Percentiles rank a stretch among this genome's conserved stretches.
Evolutionary conservation across 2,329 filamentous ascomycete genomes (phyloP).

Genomic region (Fusarium oxysporum): DNA sequence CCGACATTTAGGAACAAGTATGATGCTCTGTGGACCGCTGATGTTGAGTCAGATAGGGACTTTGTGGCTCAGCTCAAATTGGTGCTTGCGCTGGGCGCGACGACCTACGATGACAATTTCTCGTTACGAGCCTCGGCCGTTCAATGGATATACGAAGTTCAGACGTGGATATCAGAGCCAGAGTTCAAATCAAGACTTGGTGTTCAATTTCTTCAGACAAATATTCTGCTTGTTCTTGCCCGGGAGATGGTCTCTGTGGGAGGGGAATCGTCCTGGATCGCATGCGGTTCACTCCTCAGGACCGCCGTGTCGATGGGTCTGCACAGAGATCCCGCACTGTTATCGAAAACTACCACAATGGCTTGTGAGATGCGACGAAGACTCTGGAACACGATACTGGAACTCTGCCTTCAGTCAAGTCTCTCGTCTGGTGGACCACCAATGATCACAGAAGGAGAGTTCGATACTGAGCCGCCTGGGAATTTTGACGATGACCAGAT

Average conservation of each 20-base stretch:
- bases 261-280: constrained; percentile 61
- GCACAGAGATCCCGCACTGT: constrained; percentile 59
- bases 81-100: constrained; percentile 67
- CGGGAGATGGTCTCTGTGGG: constrained; percentile 53
- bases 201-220: constrained; percentile 63
- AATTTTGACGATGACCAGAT: constrained; percentile 65
- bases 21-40: constrained; percentile 60
- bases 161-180: constrained; percentile 65
- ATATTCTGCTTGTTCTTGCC: constrained; percentile 58
- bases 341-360: constrained; percentile 52
- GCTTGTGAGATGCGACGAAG: constrained; percentile 61
- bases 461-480: constrained; percentile 60
- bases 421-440: constrained; percentile 60
- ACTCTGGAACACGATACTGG: constrained; percentile 65
- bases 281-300: constrained; percentile 57
- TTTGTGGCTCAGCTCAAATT: constrained; percentile 70
- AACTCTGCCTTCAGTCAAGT: constrained; percentile 59
- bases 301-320: constrained; percentile 63
- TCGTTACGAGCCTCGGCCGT: constrained; percentile 61
- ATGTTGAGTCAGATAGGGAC: constrained; percentile 47
- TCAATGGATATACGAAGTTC: constrained; percentile 69
- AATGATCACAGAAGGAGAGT: constrained; percentile 57
- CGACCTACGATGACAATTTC: constrained; percentile 62
- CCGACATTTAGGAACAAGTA: constrained; percentile 62
- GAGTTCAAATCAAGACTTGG: constrained; percentile 63